Evolutionary conservation across 345 rosid genomes (phyloP), one percentile per base, ranked within the genome.

Genomic region (Populus davidiana): DNA sequence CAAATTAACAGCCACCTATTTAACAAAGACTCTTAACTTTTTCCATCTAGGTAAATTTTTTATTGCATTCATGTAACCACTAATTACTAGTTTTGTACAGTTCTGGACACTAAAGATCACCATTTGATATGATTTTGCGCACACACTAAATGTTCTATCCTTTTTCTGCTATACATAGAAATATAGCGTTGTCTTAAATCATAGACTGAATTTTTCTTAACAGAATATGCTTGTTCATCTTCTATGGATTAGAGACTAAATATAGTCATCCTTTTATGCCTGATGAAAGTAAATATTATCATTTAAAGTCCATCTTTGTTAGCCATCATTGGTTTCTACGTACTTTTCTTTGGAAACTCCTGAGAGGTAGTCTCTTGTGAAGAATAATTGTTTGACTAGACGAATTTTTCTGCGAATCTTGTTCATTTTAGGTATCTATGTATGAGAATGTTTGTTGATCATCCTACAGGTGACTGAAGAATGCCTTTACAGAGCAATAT

Each of bases 381-480:
- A 29, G 61, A 43, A 25, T 16, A 31, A 33, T 23, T 25, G 75
- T 70, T 62, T 44, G 78, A 67, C 20, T 18, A 61, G 29, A 47
- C 12, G 17, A 33, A 10, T 69, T 71, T 44, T 59, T 67, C 52
- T 36, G 31, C 44, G 17, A 35, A 59, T 47, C n/a, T 72, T 74
- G 68, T 78, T 66, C 39, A 36, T 67, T 52, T 20, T 71, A 23
- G 4, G 47, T 52, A 12, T 31, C 6, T 31, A 10, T 67, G 50
- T 75, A 81, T 74, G n/a, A 38, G 47, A 76, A 69, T 74, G 25
- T 41, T 50, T 33, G 27, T 50, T 74, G 71, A 47, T 82, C 16
- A 35, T 85, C 76, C 21, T 75, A 3, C 79, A 93, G 94, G 98
- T 91, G 82, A 94, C 98, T 21, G 89, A 93, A 86, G 98, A 93